phyloP scores from a whole-genome alignment of 1,284 basidiomycete species.

The Puccinia polysora region DNA sequence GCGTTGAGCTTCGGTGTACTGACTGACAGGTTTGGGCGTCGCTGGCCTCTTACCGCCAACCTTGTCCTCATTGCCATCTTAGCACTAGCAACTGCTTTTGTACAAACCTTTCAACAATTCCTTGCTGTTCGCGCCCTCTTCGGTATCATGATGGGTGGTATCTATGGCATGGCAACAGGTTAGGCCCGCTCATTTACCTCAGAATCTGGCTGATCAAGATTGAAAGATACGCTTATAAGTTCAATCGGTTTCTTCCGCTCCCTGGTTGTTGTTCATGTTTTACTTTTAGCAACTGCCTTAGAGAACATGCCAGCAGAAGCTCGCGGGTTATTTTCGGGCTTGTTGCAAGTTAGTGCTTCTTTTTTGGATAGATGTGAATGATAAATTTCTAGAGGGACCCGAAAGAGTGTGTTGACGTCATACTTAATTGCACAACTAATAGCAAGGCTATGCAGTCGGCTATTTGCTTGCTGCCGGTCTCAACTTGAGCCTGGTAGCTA shows the following conservation, averaged over 20 bases:
- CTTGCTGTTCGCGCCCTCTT: conserved; percentile 55
- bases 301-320: conserved; percentile 83
- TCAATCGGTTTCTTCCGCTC: conserved; percentile 31
- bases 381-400: no score
- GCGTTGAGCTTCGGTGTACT: conserved; percentile 68
- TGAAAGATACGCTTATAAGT: background rate
- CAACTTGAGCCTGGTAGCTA: conserved; percentile 46
- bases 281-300: conserved; percentile 61
- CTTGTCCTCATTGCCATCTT: conserved; percentile 63
- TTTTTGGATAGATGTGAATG: no score
- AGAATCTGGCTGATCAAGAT: no score
- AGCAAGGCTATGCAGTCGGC: conserved; percentile 48
- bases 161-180: conserved; percentile 54
- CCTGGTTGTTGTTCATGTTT: conserved; percentile 14
- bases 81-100: conserved; percentile 65
- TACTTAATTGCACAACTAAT: background rate
- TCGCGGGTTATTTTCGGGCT: conserved; percentile 77
- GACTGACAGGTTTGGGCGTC: conserved; percentile 69
- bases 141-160: conserved; percentile 69
- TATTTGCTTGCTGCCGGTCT: conserved; percentile 48
- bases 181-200: background rate
- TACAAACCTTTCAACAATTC: conserved; percentile 56
- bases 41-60: conserved; percentile 83
- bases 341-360: conserved; percentile 70
- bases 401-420: no score